Evolutionary conservation across 2,329 filamentous ascomycete species (phyloP).

Genomic region (Ophiostoma novo-ulmi): DNA sequence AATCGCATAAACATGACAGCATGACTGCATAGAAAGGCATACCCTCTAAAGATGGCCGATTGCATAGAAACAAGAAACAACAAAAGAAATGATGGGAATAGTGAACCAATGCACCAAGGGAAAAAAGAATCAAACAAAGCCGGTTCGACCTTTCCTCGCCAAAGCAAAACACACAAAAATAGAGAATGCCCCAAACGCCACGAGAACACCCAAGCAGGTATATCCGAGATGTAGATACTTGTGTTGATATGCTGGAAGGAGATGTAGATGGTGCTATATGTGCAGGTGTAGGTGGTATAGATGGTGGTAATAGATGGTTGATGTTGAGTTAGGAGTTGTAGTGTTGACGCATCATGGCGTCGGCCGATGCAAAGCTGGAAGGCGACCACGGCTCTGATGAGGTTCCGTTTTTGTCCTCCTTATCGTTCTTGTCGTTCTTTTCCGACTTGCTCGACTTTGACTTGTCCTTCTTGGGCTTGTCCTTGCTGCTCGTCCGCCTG

Average conservation of each 20-base stretch:
- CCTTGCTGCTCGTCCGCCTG: slow-evolving; percentile 12
- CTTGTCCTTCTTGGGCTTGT: slow-evolving; percentile 10
- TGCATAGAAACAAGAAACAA: neutral
- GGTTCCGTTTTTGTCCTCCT: slow-evolving; percentile 19
- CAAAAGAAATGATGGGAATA: slow-evolving; percentile 1
- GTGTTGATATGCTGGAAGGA: neutral
- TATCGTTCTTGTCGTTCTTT: slow-evolving; percentile 19
- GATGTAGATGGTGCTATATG: neutral
- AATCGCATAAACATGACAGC: slow-evolving; percentile 2
- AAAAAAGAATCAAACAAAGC: neutral
- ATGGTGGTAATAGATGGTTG: neutral
- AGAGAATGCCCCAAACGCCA: neutral
- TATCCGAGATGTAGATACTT: neutral
- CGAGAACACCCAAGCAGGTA: neutral
- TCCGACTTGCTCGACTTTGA: slow-evolving; percentile 15
- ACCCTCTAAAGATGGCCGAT: neutral
- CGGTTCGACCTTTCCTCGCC: slow-evolving; percentile 2
- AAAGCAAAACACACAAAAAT: neutral
- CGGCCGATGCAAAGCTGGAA: neutral
- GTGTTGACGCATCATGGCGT: slow-evolving; percentile 4
- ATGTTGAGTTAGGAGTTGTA: neutral
- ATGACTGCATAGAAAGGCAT: neutral
- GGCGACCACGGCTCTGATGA: slow-evolving; percentile 26
- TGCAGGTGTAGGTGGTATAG: neutral
- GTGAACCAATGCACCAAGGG: neutral